Percentiles rank a stretch among this genome's conserved stretches.
phyloP scores from a whole-genome alignment of 2,329 filamentous ascomycete genomes.

The Daldinia eschscholtzii region DNA sequence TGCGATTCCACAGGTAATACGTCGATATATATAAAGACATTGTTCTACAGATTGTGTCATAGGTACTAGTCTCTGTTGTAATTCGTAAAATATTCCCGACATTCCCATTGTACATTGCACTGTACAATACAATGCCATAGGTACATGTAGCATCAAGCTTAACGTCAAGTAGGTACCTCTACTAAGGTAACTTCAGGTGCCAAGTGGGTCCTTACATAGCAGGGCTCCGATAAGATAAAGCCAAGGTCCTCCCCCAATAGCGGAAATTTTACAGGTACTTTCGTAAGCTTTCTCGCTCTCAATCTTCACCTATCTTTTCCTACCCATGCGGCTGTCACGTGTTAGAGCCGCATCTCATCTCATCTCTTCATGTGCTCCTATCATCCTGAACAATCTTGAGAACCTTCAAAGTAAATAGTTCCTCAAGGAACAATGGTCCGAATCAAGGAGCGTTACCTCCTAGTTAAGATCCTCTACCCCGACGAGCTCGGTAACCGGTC shows the following conservation, averaged over 20 bases:
- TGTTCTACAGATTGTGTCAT: background rate
- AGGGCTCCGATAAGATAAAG: slow-evolving; percentile 46
- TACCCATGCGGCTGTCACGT: background rate
- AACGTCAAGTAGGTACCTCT: too few relatives aligned
- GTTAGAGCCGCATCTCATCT: background rate
- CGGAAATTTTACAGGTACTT: slow-evolving; percentile 38
- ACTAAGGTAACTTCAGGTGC: too few relatives aligned
- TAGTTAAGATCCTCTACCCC: slow-evolving; percentile 94
- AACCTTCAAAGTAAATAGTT: background rate
- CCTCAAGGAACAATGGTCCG: slow-evolving; percentile 78
- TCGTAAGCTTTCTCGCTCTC: background rate
- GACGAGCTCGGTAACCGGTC: slow-evolving; percentile 59
- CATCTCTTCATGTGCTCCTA: background rate
- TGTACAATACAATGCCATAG: background rate
- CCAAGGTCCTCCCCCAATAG: slow-evolving; percentile 17
- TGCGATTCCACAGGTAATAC: background rate
- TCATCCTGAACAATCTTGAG: background rate
- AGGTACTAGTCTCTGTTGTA: background rate
- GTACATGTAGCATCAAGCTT: background rate
- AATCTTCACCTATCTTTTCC: background rate
- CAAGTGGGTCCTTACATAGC: background rate
- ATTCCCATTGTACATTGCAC: background rate
- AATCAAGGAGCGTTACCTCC: slow-evolving; percentile 93
- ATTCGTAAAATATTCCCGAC: background rate
- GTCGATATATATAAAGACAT: background rate